Conservation (phyloP, 352 stramenopile species). For the Globisporangium solare region DNA sequence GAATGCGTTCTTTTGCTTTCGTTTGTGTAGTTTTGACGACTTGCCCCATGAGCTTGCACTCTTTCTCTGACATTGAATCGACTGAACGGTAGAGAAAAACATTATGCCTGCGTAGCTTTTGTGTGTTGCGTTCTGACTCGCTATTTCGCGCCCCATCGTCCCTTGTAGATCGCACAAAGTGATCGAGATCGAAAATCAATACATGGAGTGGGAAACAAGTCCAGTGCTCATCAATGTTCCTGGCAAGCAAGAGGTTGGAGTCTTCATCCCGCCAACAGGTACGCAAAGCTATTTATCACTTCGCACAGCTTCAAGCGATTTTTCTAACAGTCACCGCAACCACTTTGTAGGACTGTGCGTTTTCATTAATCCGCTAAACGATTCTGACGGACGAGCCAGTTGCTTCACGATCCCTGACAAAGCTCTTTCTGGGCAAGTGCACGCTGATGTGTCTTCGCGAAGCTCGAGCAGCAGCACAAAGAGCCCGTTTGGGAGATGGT, state of each 20-base stretch:
- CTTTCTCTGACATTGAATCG: slow-evolving; percentile 47
- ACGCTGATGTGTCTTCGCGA: slow-evolving; percentile 11
- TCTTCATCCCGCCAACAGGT: slow-evolving; percentile 62
- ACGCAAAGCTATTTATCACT: neutral
- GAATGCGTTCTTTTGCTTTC: neutral
- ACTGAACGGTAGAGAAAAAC: slow-evolving; percentile 24
- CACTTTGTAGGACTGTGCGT: slow-evolving; percentile 31
- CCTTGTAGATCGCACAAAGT: slow-evolving; percentile 35
- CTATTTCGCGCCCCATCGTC: too few relatives aligned
- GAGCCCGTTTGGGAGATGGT: slow-evolving; percentile 44
- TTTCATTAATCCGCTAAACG: slow-evolving; percentile 34
- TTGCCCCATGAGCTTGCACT: slow-evolving; percentile 52
- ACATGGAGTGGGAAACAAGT: slow-evolving; percentile 57
- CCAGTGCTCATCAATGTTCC: slow-evolving; percentile 48
- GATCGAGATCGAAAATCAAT: slow-evolving; percentile 59
- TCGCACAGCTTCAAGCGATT: neutral
- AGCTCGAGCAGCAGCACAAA: neutral
- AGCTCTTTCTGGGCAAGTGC: slow-evolving; percentile 39
- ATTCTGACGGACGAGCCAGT: slow-evolving; percentile 34
- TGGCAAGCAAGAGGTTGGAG: slow-evolving; percentile 33
- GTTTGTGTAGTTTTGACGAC: slow-evolving; percentile 37
- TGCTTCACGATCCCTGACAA: slow-evolving; percentile 55
- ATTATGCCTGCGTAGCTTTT: too few relatives aligned
- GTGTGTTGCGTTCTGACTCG: neutral
- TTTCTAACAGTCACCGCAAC: neutral